A percentile compares a stretch with the other conserved stretches of the same genome.
Evolutionary conservation across 805 yeast genomes (phyloP).

Genomic region (Kregervanrija fluxuum): DNA sequence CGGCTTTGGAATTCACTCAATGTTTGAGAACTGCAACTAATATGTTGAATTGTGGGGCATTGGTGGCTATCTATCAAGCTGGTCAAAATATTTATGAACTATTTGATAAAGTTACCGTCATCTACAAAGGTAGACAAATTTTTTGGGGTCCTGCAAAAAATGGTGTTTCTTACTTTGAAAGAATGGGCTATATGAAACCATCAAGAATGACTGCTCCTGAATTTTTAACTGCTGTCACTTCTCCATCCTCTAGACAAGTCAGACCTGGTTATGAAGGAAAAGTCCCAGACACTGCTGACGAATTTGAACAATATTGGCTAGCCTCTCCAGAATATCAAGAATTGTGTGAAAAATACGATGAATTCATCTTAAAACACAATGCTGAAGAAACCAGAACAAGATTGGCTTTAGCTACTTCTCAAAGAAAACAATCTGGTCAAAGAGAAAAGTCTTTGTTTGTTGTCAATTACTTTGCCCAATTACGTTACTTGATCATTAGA

Average conservation of each 20-base stretch:
- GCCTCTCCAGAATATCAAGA: conserved; percentile 46
- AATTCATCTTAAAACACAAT: conserved; percentile 30
- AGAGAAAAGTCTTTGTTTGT: conserved; percentile 30
- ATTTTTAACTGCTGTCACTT: conserved; percentile 60
- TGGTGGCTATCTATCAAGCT: conserved; percentile 63
- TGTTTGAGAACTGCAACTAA: conserved; percentile 59
- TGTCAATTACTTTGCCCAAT: conserved; percentile 42
- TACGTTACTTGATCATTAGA: conserved; percentile 45
- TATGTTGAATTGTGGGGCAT: conserved; percentile 47
- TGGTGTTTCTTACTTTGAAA: conserved; percentile 48
- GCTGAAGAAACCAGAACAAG: conserved; percentile 33
- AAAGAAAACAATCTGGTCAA: conserved; percentile 31
- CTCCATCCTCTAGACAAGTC: conserved; percentile 49
- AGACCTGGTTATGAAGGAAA: conserved; percentile 46
- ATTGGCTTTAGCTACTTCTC: conserved; percentile 34
- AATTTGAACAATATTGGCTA: conserved; percentile 54
- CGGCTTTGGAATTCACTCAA: conserved; percentile 58
- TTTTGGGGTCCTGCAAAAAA: conserved; percentile 48
- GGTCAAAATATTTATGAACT: conserved; percentile 56
- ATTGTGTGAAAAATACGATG: conserved; percentile 32
- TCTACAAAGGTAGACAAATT: conserved; percentile 56
- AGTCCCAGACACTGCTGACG: conserved; percentile 50
- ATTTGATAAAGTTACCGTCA: conserved; percentile 53
- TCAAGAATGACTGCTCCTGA: conserved; percentile 65
- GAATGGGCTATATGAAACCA: conserved; percentile 63